Evolutionary conservation across 2,329 filamentous ascomycete genomes (phyloP).

Genomic region (Colletotrichum aenigma): DNA sequence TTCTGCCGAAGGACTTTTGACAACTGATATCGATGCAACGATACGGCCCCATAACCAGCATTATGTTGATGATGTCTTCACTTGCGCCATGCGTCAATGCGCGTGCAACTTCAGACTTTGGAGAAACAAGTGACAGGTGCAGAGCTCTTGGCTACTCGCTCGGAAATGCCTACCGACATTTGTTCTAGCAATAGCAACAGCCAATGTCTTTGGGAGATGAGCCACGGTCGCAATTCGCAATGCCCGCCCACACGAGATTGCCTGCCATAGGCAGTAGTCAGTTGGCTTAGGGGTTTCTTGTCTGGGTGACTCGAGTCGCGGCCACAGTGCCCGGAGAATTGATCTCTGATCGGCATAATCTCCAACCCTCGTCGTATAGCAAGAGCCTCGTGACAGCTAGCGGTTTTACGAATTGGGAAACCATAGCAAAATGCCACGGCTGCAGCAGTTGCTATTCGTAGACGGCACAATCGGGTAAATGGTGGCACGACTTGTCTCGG

Average conservation of each 20-base stretch:
- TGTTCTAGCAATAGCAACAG: not conserved
- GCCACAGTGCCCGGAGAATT: not conserved
- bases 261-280: not conserved
- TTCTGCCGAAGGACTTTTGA: not conserved
- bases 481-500: not conserved
- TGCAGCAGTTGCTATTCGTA: not conserved
- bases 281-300: not conserved
- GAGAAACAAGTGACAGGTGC: not conserved
- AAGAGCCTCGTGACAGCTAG: not conserved
- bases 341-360: not conserved
- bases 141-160: not conserved
- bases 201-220: not conserved
- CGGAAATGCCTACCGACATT: not conserved
- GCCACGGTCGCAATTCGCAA: not conserved
- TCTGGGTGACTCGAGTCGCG: not conserved
- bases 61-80: not conserved
- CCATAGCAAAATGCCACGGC: not conserved
- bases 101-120: not conserved
- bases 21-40: not conserved
- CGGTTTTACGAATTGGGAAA: not conserved
- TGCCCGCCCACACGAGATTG: conserved; percentile 9
- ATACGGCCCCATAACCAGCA: not conserved
- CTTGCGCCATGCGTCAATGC: not conserved
- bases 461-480: not conserved
- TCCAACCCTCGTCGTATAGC: not conserved